A percentile compares a stretch with the other conserved stretches of the same genome.
These are phyloP conservation scores for Rhizomucor miehei DNA, from an alignment of 371 early-diverging fungal genomes.

Conservation along the genomic window DNA sequence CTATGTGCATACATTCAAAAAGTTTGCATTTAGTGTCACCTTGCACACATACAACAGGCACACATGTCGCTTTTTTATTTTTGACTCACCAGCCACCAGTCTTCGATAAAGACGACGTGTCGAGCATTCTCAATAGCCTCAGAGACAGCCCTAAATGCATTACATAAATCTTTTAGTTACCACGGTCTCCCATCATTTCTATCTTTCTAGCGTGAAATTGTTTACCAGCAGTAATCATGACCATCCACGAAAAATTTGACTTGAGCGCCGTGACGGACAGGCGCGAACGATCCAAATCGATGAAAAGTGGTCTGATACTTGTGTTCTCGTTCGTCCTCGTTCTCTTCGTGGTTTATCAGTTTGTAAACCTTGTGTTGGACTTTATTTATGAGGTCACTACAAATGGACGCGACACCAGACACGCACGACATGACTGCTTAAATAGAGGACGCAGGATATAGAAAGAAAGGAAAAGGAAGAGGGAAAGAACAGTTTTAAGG, in stretches of 20 bases:
- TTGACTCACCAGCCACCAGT: constrained; percentile 91
- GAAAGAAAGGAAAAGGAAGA: neutral
- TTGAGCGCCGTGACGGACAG: constrained; percentile 64
- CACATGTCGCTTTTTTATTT: no score
- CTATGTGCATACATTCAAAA: constrained; percentile 14
- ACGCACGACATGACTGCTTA: neutral
- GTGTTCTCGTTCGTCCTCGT: constrained; percentile 39
- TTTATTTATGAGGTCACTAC: neutral
- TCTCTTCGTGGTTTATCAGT: constrained; percentile 3
- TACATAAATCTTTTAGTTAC: neutral
- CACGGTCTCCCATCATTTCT: no score
- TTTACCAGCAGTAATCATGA: constrained; percentile 73
- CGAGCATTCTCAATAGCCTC: constrained; percentile 77
- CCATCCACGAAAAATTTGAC: constrained; percentile 84
- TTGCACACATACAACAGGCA: neutral
- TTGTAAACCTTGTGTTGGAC: constrained; percentile 1
- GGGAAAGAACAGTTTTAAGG: neutral
- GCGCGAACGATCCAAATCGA: constrained; percentile 79
- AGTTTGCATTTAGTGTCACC: neutral
- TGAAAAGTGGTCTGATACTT: constrained; percentile 43
- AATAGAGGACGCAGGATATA: neutral
- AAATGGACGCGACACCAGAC: neutral
- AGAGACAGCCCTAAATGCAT: constrained; percentile 54
- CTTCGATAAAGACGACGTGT: constrained; percentile 78
- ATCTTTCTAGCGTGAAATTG: no score